phyloP scores from a whole-genome alignment of 768 basidiomycete genomes.

The Termitomyces sp. region DNA sequence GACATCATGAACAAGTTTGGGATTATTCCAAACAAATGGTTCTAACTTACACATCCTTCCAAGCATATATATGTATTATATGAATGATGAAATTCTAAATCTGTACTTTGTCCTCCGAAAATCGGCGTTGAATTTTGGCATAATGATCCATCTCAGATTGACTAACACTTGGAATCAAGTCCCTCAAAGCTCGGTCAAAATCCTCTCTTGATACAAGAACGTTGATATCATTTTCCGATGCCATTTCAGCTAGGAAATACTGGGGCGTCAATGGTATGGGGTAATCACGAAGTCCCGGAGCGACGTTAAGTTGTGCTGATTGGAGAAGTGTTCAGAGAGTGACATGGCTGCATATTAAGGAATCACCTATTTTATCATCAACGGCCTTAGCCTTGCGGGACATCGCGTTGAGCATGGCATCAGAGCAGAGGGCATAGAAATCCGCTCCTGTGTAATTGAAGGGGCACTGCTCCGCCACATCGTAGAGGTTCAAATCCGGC shows the following conservation, averaged over 20 bases:
- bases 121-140: slow-evolving; percentile 61
- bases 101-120: slow-evolving; percentile 37
- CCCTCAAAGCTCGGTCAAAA: slow-evolving; percentile 69
- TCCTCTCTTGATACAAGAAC: slow-evolving; percentile 76
- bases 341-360: not conserved
- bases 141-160: slow-evolving; percentile 86
- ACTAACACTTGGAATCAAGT: slow-evolving; percentile 80
- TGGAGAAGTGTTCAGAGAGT: not conserved
- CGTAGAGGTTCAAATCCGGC: slow-evolving; percentile 55
- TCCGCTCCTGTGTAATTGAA: slow-evolving; percentile 98
- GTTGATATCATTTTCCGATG: slow-evolving; percentile 60
- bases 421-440: slow-evolving; percentile 95
- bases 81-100: not conserved
- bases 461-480: slow-evolving; percentile 71
- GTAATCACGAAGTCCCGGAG: slow-evolving; percentile 38
- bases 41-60: slow-evolving; percentile 26
- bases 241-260: slow-evolving; percentile 86
- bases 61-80: not conserved
- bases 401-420: slow-evolving; percentile 96
- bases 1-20: slow-evolving; percentile 56
- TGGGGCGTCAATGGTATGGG: slow-evolving; percentile 79
- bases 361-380: slow-evolving; percentile 69
- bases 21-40: slow-evolving; percentile 53
- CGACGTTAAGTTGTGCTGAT: slow-evolving; percentile 45
- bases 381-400: slow-evolving; percentile 78